A percentile compares a stretch with the other conserved stretches of the same genome.
These are phyloP conservation scores for Aspergillus carbonarius DNA, from an alignment of 2,329 filamentous ascomycete genomes.

Conservation along the genomic window DNA sequence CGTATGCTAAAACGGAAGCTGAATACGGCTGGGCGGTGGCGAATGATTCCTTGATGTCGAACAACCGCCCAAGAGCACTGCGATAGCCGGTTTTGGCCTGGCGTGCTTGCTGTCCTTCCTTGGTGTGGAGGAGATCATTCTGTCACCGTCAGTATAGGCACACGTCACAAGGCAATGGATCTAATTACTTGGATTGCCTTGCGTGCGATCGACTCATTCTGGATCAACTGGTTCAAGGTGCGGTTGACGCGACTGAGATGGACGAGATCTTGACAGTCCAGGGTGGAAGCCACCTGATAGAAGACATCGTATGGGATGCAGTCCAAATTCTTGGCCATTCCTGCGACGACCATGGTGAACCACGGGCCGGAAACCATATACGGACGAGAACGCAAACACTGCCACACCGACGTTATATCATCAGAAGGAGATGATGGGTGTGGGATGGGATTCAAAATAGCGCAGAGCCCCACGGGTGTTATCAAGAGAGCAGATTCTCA, in stretches of 20 bases:
- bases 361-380: neutral
- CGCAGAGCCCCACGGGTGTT: neutral
- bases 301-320: conserved; percentile 65
- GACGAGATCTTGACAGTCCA: conserved; percentile 60
- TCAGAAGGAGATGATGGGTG: neutral
- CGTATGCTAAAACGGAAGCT: conserved; percentile 59
- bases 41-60: conserved; percentile 62
- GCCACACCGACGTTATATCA: neutral
- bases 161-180: conserved; percentile 1
- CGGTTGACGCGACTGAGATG: conserved; percentile 56
- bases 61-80: conserved; percentile 58
- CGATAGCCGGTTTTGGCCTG: conserved; percentile 47
- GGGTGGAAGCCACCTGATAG: conserved; percentile 54
- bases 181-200: conserved; percentile 56
- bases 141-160: conserved; percentile 27
- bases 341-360: neutral
- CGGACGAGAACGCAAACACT: neutral
- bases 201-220: conserved; percentile 58
- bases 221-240: conserved; percentile 52
- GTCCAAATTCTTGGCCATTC: conserved; percentile 35
- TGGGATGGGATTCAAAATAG: neutral
- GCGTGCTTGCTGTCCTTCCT: conserved; percentile 45
- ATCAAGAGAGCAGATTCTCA: neutral
- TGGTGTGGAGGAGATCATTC: conserved; percentile 44
- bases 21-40: conserved; percentile 63